Base-by-base conservation (phyloP, 2,329 filamentous ascomycete species). In the Phyllachora maydis region DNA sequence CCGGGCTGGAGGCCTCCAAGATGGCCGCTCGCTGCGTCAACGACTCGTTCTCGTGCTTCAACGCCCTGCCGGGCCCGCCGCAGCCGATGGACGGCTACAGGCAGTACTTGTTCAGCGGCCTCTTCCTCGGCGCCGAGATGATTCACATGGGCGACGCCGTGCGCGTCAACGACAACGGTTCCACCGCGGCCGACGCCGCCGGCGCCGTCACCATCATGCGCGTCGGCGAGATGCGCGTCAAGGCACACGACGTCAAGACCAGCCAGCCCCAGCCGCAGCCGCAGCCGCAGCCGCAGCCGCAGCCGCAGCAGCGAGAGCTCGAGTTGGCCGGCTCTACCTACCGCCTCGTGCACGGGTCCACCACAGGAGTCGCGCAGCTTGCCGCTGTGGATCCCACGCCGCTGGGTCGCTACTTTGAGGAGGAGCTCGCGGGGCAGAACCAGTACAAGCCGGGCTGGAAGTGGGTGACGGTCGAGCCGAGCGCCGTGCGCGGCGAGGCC, bases 1-100 rank as follows among this genome's bases (percentile, higher is more conserved):
- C 45, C 11, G 36, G 39, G n/a, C 40, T 49, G 18, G 45, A 49
- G 23, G 43, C 43, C n/a, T 42, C 39, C 22, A 49, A 49, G 35
- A 34, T 46, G 30, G 43, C 42, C 7, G 45, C 45, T 7, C 37
- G 41, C 19, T 33, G 36, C 25, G 41, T 46, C 29, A 46, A 47
- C 23, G 42, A 41, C 22, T 39, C 33, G 24, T 47, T 38, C 25
- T 46, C 43, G 2, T 31, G 40, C 14, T 45, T 47, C 30, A 42
- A 43, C 30, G 28, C 32, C 6, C 26, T 33, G 11, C 26, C 29
- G 18, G 32, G 35, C 11, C 32, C 25, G 8, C 24, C 30, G 7
- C 29, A 30, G 13, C 14, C 26, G 26, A 26, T 35, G 29, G 16
- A 32, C 27, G 24, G 23, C 19, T 6, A 29, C 21, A 22, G 12